A percentile compares a stretch with the other conserved stretches of the same genome.
Conservation (phyloP, 2,329 filamentous ascomycete species). For the Verticillium albo-atrum region DNA sequence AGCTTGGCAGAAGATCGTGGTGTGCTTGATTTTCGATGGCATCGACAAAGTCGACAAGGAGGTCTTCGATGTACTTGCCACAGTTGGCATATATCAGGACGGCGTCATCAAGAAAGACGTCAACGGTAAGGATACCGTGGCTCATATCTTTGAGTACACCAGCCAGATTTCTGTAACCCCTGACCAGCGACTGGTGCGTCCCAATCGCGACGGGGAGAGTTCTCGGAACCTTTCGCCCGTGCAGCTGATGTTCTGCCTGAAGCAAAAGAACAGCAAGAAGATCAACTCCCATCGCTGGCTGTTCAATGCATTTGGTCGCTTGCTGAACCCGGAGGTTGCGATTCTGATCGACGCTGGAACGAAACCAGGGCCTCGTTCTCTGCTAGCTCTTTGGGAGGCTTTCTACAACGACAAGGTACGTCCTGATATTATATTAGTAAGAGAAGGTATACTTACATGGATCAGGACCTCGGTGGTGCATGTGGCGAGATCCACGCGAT, state of each 20-base stretch:
- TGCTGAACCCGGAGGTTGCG: constrained; percentile 82
- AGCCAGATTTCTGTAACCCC: constrained; percentile 84
- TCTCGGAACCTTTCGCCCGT: constrained; percentile 73
- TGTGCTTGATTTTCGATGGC: constrained; percentile 84
- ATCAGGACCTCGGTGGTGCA: constrained; percentile 70
- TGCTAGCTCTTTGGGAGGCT: constrained; percentile 80
- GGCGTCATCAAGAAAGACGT: constrained; percentile 91
- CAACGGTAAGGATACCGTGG: constrained; percentile 80
- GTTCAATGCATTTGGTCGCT: constrained; percentile 84
- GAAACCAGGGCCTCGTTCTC: constrained; percentile 79
- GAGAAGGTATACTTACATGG: not conserved
- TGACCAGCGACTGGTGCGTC: constrained; percentile 80
- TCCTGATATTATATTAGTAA: not conserved
- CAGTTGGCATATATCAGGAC: constrained; percentile 83
- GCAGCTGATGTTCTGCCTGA: constrained; percentile 91
- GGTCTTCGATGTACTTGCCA: constrained; percentile 76
- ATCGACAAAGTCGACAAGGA: constrained; percentile 89
- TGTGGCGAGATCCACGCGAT: constrained; percentile 92
- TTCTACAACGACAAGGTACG: constrained; percentile 82
- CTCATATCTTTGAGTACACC: constrained; percentile 89
- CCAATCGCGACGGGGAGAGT: constrained; percentile 62
- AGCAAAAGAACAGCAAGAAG: constrained; percentile 93
- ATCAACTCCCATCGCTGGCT: constrained; percentile 93
- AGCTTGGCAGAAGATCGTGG: constrained; percentile 91
- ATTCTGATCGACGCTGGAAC: constrained; percentile 86